Percentiles rank a stretch among this genome's conserved stretches.
Conservation (phyloP, 352 stramenopile species). For the Thraustotheca clavata region DNA sequence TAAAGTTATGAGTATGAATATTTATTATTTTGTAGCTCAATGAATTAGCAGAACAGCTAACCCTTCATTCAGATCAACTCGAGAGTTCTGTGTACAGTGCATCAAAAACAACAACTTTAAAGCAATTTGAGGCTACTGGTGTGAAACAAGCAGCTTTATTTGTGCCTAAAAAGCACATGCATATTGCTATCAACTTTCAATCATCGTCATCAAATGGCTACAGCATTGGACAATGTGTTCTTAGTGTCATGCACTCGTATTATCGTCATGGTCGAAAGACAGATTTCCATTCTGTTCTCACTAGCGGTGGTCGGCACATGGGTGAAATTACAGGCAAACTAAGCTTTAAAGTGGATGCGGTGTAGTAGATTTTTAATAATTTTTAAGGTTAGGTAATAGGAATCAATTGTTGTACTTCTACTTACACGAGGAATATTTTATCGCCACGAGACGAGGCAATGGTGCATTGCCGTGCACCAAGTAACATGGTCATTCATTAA, state of each 20-base stretch:
- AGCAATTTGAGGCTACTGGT: conserved; percentile 8
- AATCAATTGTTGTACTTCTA: too few species aligned
- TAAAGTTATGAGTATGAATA: conserved; percentile 24
- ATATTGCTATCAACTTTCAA: conserved; percentile 13
- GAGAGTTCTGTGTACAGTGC: not conserved
- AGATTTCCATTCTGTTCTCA: conserved; percentile 4
- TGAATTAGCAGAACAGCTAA: conserved; percentile 1
- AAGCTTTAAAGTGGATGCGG: not conserved
- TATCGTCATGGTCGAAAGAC: conserved; percentile 3
- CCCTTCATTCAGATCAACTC: not conserved
- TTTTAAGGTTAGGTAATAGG: too few species aligned
- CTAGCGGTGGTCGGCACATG: conserved; percentile 3
- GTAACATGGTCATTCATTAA: too few species aligned
- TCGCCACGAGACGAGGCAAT: too few species aligned
- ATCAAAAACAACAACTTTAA: not conserved
- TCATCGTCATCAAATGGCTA: not conserved
- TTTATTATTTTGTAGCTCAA: conserved; percentile 8
- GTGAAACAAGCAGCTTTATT: conserved; percentile 14
- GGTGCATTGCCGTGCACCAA: too few species aligned
- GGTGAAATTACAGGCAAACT: conserved; percentile 1
- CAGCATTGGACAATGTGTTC: conserved; percentile 12
- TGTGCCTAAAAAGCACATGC: conserved; percentile 8
- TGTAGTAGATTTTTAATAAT: too few species aligned
- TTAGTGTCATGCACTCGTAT: not conserved
- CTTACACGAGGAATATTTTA: too few species aligned